Conservation (phyloP, 2,329 filamentous ascomycete species). For the Ophiocordyceps unilateralis region DNA sequence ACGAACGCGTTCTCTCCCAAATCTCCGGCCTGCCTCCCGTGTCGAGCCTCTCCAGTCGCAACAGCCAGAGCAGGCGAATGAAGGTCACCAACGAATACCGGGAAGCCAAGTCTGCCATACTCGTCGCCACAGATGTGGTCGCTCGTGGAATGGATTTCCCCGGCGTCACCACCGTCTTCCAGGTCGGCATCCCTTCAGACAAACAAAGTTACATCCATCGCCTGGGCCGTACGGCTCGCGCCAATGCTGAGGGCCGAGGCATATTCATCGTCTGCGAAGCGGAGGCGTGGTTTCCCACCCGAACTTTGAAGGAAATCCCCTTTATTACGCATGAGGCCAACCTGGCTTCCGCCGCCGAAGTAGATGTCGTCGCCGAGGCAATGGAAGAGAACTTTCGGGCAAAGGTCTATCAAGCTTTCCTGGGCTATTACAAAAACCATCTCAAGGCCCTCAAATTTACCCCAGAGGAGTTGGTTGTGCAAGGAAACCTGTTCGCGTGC, state of each 20-base stretch:
- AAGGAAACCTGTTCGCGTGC: constrained; percentile 6
- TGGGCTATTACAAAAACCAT: constrained; percentile 37
- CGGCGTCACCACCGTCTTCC: constrained; percentile 48
- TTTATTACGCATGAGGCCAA: constrained; percentile 29
- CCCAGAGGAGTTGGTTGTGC: constrained; percentile 25
- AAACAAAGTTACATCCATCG: constrained; percentile 52
- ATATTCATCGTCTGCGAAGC: constrained; percentile 37
- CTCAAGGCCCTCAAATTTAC: constrained; percentile 26
- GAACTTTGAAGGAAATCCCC: constrained; percentile 33
- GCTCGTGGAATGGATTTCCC: constrained; percentile 60
- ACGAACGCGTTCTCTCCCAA: constrained; percentile 24
- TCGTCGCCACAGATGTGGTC: constrained; percentile 55
- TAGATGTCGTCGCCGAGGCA: constrained; percentile 8
- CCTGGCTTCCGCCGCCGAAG: constrained; percentile 17
- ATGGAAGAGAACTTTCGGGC: constrained; percentile 27
- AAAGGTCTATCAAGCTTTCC: constrained; percentile 38
- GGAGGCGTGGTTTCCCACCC: constrained; percentile 33
- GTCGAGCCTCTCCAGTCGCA: constrained; percentile 18
- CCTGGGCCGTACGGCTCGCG: constrained; percentile 48
- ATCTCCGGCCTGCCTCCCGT: too few species aligned
- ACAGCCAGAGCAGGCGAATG: constrained; percentile 30
- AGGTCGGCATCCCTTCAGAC: constrained; percentile 40
- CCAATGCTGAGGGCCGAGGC: constrained; percentile 45
- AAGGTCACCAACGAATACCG: constrained; percentile 48
- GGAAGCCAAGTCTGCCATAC: constrained; percentile 27